phyloP scores from a whole-genome alignment of 2,329 filamentous ascomycete species.

The Westerdykella ornata region DNA sequence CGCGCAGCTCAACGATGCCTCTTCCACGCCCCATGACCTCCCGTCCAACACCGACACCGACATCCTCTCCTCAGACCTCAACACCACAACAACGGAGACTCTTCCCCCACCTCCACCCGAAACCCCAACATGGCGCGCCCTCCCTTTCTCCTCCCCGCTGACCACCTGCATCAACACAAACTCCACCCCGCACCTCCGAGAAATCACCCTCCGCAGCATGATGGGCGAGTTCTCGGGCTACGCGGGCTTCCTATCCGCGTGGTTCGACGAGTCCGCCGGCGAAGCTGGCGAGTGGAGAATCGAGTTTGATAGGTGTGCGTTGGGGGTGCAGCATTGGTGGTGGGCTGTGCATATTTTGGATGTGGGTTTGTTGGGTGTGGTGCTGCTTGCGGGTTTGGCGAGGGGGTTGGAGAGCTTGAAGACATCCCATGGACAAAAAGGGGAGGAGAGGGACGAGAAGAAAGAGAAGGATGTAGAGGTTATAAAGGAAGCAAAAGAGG shows the following conservation, averaged over 20 bases:
- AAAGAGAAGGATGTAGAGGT: background rate
- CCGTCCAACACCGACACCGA: background rate
- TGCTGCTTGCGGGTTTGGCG: background rate
- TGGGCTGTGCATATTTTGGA: conserved; percentile 80
- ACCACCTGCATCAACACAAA: conserved; percentile 10
- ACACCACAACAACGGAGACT: background rate
- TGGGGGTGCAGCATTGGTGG: conserved; percentile 89
- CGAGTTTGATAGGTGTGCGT: conserved; percentile 68
- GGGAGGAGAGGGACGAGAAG: background rate
- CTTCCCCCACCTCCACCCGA: background rate
- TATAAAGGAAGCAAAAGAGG: background rate
- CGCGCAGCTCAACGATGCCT: no score
- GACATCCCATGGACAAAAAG: background rate
- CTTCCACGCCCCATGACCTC: background rate
- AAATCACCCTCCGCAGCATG: conserved; percentile 94
- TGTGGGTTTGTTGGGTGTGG: conserved; percentile 40
- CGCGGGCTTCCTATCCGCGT: conserved; percentile 77
- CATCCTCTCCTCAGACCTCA: background rate
- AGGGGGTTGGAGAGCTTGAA: background rate
- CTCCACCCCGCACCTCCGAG: conserved; percentile 60
- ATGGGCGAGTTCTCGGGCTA: conserved; percentile 97
- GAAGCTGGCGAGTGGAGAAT: conserved; percentile 80
- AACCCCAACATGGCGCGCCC: background rate
- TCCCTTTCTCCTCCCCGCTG: background rate
- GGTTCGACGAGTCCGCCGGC: conserved; percentile 66